Percentiles rank a stretch among this genome's conserved stretches.
phyloP scores from a whole-genome alignment of 495 filamentous ascomycete genomes.

The Astrothelium macrocarpum region DNA sequence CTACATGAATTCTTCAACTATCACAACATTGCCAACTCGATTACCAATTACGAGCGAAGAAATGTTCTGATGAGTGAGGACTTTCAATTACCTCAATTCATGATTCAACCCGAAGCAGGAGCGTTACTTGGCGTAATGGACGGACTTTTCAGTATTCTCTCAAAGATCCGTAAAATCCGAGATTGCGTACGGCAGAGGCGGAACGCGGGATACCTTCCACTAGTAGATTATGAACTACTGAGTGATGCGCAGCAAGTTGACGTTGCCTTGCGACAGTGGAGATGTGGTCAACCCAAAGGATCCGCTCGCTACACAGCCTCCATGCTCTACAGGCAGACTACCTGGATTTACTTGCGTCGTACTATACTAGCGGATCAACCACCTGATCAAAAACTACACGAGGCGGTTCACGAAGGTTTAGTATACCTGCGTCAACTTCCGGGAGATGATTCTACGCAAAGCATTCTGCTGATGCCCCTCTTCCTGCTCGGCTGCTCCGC shows the following conservation, averaged over 20 bases:
- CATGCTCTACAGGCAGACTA: slow-evolving; percentile 78
- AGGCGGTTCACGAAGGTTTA: slow-evolving; percentile 72
- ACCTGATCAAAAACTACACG: slow-evolving; percentile 47
- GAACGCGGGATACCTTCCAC: slow-evolving; percentile 51
- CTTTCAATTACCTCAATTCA: slow-evolving; percentile 55
- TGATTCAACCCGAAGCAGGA: slow-evolving; percentile 64
- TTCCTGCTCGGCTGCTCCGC: slow-evolving; percentile 84
- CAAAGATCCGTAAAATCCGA: slow-evolving; percentile 68
- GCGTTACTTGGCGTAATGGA: slow-evolving; percentile 79
- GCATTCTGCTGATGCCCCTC: slow-evolving; percentile 76
- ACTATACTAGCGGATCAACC: slow-evolving; percentile 69
- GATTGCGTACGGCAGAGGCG: slow-evolving; percentile 65
- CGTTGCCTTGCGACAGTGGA: slow-evolving; percentile 64
- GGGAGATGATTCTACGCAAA: slow-evolving; percentile 52
- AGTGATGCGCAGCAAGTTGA: slow-evolving; percentile 73
- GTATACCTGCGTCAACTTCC: slow-evolving; percentile 53
- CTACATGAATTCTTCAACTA: slow-evolving; percentile 92
- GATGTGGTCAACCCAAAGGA: slow-evolving; percentile 57
- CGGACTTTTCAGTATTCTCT: slow-evolving; percentile 71
- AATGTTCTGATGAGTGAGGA: slow-evolving; percentile 48
- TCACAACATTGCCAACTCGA: slow-evolving; percentile 71
- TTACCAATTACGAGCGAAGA: slow-evolving; percentile 54
- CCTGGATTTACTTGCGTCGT: slow-evolving; percentile 82
- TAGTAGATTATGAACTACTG: slow-evolving; percentile 64
- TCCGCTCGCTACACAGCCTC: slow-evolving; percentile 66